phyloP scores from a whole-genome alignment of 352 stramenopile genomes.

The Pythium myriotylum region DNA sequence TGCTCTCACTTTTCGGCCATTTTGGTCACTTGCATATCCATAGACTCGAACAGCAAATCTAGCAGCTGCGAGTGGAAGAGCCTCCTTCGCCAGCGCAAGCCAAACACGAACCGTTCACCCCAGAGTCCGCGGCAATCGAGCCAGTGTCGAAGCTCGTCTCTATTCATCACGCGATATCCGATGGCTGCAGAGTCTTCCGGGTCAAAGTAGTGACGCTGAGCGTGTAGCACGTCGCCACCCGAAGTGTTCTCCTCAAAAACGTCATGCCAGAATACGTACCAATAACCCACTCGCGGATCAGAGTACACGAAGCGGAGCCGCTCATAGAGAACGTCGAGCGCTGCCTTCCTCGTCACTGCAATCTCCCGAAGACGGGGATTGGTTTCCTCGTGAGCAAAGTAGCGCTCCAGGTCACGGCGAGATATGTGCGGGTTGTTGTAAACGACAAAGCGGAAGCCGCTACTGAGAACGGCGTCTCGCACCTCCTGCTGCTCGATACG shows the following conservation, averaged over 20 bases:
- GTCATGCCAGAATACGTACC: conserved; percentile 55
- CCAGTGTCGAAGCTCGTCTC: conserved; percentile 34
- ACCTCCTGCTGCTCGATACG: conserved; percentile 17
- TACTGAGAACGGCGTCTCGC: conserved; percentile 32
- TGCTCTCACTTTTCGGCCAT: too few relatives aligned
- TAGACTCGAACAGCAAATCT: conserved; percentile 8
- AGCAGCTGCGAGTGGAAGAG: conserved; percentile 17
- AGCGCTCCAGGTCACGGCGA: conserved; percentile 26
- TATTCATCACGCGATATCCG: conserved; percentile 36
- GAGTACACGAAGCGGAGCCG: conserved; percentile 32
- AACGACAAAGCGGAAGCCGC: conserved; percentile 49
- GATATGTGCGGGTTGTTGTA: conserved; percentile 42
- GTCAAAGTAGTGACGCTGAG: conserved; percentile 12
- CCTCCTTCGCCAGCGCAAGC: conserved; percentile 10
- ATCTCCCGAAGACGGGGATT: conserved; percentile 31
- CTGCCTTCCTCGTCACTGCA: conserved; percentile 13
- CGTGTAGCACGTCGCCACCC: conserved; percentile 27
- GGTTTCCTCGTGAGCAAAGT: conserved; percentile 32
- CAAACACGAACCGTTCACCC: neutral
- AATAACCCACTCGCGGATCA: conserved; percentile 34
- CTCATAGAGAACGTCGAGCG: conserved; percentile 39
- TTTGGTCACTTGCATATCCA: conserved; percentile 4
- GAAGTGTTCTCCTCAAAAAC: conserved; percentile 37
- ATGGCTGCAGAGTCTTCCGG: conserved; percentile 28
- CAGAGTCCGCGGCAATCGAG: conserved; percentile 16